Evolutionary conservation across 805 yeast species (phyloP), one percentile per base, ranked within the genome.

Genomic region (Yarrowia sp.): DNA sequence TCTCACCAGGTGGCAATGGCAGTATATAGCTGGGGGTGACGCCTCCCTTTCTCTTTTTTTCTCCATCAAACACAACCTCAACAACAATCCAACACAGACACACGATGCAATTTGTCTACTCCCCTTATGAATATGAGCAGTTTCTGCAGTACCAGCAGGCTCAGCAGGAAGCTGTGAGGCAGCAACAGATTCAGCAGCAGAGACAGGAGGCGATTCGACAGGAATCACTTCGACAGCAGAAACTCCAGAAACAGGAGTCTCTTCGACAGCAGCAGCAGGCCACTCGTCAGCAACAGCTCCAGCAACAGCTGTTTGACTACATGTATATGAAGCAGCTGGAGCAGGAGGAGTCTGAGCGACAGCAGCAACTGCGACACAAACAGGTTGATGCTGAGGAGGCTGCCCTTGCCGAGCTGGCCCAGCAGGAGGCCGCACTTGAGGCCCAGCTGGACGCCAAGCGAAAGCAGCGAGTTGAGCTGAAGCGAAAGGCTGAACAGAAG

Each of bases 51-150:
- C 8, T n/a, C 10, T 17, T 3, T 10, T 1, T 7, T 2, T 36
- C 40, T 7, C 32, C 16, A 33, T 22, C 38, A 14, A 10, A 52
- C 44, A 52, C 8, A n/a, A 33, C 22, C 16, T 8, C 28, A 22
- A 32, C 19, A 21, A 48, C 35, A 24, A 38, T 17, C 14, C 22
- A 38, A 22, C 17, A 22, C 8, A 38, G 10, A n/a, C 4, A 8
- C 24, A 38, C 14, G 16, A 54, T 54, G 61, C 44, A 54, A 26
- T 54, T 54, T 36, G 59, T 51, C 43, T 38, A 54, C n/a, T 54
- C 61, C 9, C 61, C 61, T 19, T 54, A 54, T 24, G 59, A 52
- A 4, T 38, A 36, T 26, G 46, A 54, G 61, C 61, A 36, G 46
- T n/a, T 24, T 28, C 56, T 21, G 43, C 59, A 35, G 28, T 22